These are phyloP conservation scores for Actinomucor elegans DNA, from an alignment of 371 early-diverging fungal genomes.

Conservation along the genomic window DNA sequence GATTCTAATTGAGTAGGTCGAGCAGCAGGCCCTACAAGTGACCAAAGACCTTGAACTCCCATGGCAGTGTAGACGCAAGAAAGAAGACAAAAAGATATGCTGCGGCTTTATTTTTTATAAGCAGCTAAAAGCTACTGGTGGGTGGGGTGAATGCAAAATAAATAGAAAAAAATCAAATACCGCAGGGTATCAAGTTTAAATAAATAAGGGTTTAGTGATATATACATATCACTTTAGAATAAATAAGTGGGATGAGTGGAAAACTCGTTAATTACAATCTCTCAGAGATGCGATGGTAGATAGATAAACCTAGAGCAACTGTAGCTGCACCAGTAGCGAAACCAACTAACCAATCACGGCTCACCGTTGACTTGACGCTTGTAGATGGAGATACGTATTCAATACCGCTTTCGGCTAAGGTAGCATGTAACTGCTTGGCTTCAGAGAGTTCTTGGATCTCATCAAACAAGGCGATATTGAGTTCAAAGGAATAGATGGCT, in stretches of 20 bases:
- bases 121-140: too few relatives aligned
- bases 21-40: constrained; percentile 79
- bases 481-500: constrained; percentile 36
- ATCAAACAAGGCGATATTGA: constrained; percentile 50
- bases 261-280: constrained; percentile 6
- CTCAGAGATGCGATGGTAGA: constrained; percentile 12
- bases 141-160: too few relatives aligned
- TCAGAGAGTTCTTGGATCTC: constrained; percentile 40
- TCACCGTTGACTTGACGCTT: neutral
- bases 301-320: constrained; percentile 7
- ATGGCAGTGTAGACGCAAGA: constrained; percentile 42
- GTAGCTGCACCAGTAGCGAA: constrained; percentile 13
- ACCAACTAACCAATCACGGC: constrained; percentile 17
- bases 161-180: too few relatives aligned
- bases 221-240: too few relatives aligned
- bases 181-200: too few relatives aligned
- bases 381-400: too few relatives aligned
- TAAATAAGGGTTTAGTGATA: too few relatives aligned
- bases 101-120: too few relatives aligned
- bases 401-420: neutral
- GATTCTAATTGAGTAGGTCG: constrained; percentile 80
- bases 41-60: constrained; percentile 98
- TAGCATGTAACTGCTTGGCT: constrained; percentile 23
- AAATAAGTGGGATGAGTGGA: neutral
- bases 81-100: neutral